A percentile compares a stretch with the other conserved stretches of the same genome.
Evolutionary conservation across 306 rosid species (phyloP).

Genomic region (Quercus dentata): DNA sequence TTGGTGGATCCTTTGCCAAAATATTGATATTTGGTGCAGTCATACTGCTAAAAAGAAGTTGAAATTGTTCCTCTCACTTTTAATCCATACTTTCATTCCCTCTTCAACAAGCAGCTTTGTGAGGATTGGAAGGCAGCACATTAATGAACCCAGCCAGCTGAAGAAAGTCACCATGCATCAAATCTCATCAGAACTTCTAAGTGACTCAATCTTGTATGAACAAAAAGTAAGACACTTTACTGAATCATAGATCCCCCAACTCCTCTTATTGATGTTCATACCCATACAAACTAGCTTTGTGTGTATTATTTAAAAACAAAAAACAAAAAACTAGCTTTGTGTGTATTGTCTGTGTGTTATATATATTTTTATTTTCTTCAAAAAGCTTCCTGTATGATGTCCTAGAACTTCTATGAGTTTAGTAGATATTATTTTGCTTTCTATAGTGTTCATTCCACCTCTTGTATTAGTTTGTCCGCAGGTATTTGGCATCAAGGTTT

Average conservation of each 20-base stretch:
- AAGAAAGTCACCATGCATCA: conserved; percentile 51
- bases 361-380: conserved; percentile 10
- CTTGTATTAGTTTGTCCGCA: conserved; percentile 74
- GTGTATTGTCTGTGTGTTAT: neutral
- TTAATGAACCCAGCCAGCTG: conserved; percentile 29
- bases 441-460: conserved; percentile 26
- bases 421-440: conserved; percentile 4
- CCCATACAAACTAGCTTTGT: neutral
- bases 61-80: conserved; percentile 56
- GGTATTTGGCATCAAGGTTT: conserved; percentile 63
- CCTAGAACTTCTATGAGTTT: neutral
- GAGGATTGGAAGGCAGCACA: conserved; percentile 25
- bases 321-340: neutral
- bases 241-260: neutral
- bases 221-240: conserved; percentile 56
- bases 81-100: conserved; percentile 52
- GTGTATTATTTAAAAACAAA: neutral
- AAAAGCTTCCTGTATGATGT: conserved; percentile 11
- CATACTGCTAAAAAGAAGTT: conserved; percentile 72
- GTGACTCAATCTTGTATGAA: conserved; percentile 62
- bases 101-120: conserved; percentile 33
- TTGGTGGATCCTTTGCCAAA: conserved; percentile 83
- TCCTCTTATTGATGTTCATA: neutral
- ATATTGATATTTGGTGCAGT: conserved; percentile 73
- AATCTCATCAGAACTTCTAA: conserved; percentile 64